Base-by-base conservation (phyloP, 805 yeast genomes). In the Scheffersomyces ergatensis region DNA sequence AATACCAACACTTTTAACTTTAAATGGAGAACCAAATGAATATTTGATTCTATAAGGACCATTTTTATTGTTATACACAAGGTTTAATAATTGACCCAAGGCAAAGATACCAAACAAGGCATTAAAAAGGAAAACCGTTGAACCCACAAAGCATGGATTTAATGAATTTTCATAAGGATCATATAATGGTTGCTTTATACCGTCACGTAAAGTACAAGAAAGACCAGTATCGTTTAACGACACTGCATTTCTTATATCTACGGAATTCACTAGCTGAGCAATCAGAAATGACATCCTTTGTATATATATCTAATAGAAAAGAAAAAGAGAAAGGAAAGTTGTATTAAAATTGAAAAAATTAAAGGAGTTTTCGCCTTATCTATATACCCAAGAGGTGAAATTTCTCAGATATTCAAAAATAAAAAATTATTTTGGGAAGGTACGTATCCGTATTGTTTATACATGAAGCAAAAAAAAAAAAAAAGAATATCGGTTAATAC, bases 111-210 rank as follows among this genome's bases (percentile, higher is more conserved):
- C 35, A n/a, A 56, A 42, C 3, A 45, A 3, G 8, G 35, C 19
- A 17, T 18, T 17, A 38, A 27, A 17, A 27, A 38, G 1, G 38
- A 4, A 0, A 25, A 25, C 3, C 39, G 33, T 6, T 40, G 40
- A 5, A 54, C 44, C 40, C 18, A 62, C 35, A 39, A 64, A 63
- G 39, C 63, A 57, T 3, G 68, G 68, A 43, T 63, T 58, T 7
- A 63, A 30, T 31, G 55, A 46, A 43, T 62, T 62, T 14, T 47
- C 46, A 26, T 35, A 15, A 5, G 59, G 53, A 41, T 53, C 41
- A 32, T 48, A 54, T 27, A 63, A 54, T 4, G 64, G 66, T 11
- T 15, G 38, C 5, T n/a, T 29, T n/a, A 29, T 14, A 14, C 32
- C 32, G 5, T 15, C 18, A 29, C 17, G 11, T 5, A 29, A 7